These are phyloP conservation scores for Conidiobolus incongruus DNA, from an alignment of 371 early-diverging fungal species.

Conservation along the genomic window DNA sequence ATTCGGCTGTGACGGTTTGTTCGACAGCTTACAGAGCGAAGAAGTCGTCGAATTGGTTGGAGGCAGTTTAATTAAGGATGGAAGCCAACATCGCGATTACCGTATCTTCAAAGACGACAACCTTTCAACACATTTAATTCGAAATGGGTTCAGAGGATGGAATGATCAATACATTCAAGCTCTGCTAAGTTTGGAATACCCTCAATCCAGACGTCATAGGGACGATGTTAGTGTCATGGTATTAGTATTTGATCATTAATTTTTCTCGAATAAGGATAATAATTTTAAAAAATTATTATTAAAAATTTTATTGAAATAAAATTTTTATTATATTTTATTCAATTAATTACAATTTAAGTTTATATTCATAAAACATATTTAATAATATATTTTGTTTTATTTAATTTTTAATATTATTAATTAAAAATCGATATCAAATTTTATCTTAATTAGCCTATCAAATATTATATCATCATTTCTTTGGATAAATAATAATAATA, in stretches of 20 bases:
- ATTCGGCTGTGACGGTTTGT: constrained; percentile 85
- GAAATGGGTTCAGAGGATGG: constrained; percentile 45
- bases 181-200: constrained; percentile 10
- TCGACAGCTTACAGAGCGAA: constrained; percentile 59
- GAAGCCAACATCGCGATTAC: constrained; percentile 7
- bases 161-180: constrained; percentile 9
- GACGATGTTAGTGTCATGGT: constrained; percentile 91
- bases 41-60: constrained; percentile 37
- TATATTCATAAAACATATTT: too few relatives aligned
- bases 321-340: too few relatives aligned
- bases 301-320: too few relatives aligned
- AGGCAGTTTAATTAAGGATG: constrained; percentile 9
- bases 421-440: too few relatives aligned
- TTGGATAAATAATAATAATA: too few relatives aligned
- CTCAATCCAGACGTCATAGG: constrained; percentile 40
- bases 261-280: too few relatives aligned
- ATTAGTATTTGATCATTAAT: constrained; percentile 45
- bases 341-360: too few relatives aligned
- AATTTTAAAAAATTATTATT: too few relatives aligned
- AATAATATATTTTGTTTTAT: too few relatives aligned
- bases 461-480: too few relatives aligned
- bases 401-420: too few relatives aligned
- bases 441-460: too few relatives aligned
- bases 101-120: constrained; percentile 28
- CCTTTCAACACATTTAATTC: constrained; percentile 67